Conservation (phyloP, 2,329 filamentous ascomycete genomes). For the Colletotrichum liaoningense region DNA sequence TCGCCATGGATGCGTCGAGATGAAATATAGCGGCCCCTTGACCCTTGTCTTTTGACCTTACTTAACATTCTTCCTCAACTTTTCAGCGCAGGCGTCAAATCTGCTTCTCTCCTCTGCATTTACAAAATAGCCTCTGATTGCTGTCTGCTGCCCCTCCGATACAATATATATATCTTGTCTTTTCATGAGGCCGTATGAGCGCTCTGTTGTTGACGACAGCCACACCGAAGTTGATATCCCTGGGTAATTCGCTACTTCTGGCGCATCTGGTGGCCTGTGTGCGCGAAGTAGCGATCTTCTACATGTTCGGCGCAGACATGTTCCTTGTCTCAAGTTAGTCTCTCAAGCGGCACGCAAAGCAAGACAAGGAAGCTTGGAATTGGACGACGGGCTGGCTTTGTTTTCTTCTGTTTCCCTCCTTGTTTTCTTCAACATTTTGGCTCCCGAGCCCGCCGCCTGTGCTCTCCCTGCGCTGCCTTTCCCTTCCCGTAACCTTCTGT, state of each 20-base stretch:
- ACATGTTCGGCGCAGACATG: neutral
- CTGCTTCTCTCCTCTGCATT: neutral
- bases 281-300: neutral
- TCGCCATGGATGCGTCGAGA: too few relatives aligned
- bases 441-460: neutral
- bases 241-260: neutral
- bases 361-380: neutral
- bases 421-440: neutral
- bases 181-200: neutral
- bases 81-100: neutral
- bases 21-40: too few relatives aligned
- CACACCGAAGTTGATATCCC: neutral
- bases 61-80: neutral
- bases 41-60: neutral
- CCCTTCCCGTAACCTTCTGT: neutral
- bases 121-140: too few relatives aligned
- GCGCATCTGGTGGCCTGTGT: constrained; percentile 13
- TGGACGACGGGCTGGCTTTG: neutral
- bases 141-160: too few relatives aligned
- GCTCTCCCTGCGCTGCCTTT: neutral
- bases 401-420: neutral
- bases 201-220: neutral
- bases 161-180: too few relatives aligned
- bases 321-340: constrained; percentile 13
- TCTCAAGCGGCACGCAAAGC: neutral